Base-by-base conservation (phyloP, 805 yeast genomes). In the Kazachstania psychrophila region DNA sequence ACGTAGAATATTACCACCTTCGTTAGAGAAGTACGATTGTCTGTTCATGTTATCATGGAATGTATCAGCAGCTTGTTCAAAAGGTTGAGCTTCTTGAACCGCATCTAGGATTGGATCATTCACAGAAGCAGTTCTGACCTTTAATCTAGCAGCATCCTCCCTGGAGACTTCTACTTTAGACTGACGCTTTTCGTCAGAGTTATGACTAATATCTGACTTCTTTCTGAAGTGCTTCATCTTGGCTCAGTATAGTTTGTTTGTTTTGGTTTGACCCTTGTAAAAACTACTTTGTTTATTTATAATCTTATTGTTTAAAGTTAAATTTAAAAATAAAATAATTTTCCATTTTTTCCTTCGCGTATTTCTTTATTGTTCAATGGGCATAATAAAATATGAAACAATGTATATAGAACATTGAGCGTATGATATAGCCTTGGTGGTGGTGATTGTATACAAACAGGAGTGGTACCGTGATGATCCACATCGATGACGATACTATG, bases 21-120 rank as follows among this genome's bases (percentile, higher is more conserved):
- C 53, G 2, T 42, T 44, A 5, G 51, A 45, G 26, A 56, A 50
- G 35, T 57, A 58, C 39, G 70, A 58, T 65, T 60, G 61, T 50
- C 58, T 58, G 52, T 51, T 55, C 45, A 48, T 52, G 41, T 42
- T 62, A 44, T 58, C 63, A 23, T 53, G 53, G 41, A 52, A 49
- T 7, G 57, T 46, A 38, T 60, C 64, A 23, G 62, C 66, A 25
- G 68, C 65, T 54, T 73, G 74, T 62, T 92, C 95, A 57, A 85
- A 92, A 7, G 98, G 98, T 66, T 92, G 97, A 7, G 81, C 89
- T 61, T 89, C 97, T 54, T 82, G 87, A 31, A 92, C 94, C 3
- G 98, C 98, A 25, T 80, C 72, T 44, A 92, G 65, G 41, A 92
- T 79, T n/a, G 96, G 96, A 62, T 87, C 96, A 48, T 81, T 85